Base-by-base conservation (phyloP, 768 basidiomycete species). In the Artomyces pyxidatus region DNA sequence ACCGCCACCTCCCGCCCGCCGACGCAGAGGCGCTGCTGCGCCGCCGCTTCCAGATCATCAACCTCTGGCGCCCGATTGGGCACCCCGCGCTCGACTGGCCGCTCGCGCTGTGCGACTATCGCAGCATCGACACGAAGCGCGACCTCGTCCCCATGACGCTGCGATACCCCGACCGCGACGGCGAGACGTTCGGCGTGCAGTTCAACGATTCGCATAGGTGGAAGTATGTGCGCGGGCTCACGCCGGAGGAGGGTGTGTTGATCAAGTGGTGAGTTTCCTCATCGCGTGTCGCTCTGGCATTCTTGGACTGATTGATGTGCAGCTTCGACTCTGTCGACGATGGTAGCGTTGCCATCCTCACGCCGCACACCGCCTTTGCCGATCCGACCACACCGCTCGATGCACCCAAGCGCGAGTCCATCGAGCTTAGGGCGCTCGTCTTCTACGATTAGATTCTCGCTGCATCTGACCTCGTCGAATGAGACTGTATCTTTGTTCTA, bases 381-480 rank as follows among this genome's bases (percentile, higher is more conserved):
- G 80, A 83, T 50, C 72, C 75, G 2, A 65, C 66, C 1, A 79
- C 76, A 3, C 80, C 78, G 1, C 58, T 65, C 30, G 76, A 67
- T 39, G 67, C 76, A 0, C 75, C 73, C 5, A 60, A 65, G 4
- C 64, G 80, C 40, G 72, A 82, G 60, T 81, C 79, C 0, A 81
- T 83, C 42, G 81, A 84, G 62, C 54, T 84, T 21, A 63, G 80
- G 25, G 74, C 79, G 8, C 68, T 84, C 29, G 79, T 82, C n/a
- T 84, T 81, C 58, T 80, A 82, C 56, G 75, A 80, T 52, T 70
- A n/a, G n/a, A n/a, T n/a, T n/a, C n/a, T n/a, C n/a, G n/a, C n/a
- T n/a, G n/a, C n/a, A n/a, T n/a, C n/a, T n/a, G n/a, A n/a, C n/a
- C n/a, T n/a, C n/a, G n/a, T n/a, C n/a, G n/a, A n/a, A n/a, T n/a